phyloP scores from a whole-genome alignment of 2,329 filamentous ascomycete species.

The Microdochium trichocladiopsis region DNA sequence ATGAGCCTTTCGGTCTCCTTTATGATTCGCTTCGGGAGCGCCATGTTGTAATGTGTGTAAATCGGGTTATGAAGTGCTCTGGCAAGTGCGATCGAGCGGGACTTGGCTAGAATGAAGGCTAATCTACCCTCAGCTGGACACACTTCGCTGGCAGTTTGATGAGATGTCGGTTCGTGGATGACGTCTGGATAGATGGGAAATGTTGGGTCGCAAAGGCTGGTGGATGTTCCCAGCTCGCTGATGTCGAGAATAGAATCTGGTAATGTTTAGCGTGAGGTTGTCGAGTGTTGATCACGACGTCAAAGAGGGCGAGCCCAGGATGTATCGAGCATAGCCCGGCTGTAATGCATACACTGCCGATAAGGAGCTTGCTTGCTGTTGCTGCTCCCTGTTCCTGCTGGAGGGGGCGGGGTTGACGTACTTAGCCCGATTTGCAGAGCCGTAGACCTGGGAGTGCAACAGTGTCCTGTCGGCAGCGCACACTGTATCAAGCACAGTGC shows the following conservation, averaged over 20 bases:
- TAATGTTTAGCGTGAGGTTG: too few species aligned
- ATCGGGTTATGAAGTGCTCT: neutral
- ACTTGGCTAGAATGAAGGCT: too few species aligned
- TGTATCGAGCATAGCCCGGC: neutral
- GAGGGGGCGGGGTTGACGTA: neutral
- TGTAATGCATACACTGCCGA: neutral
- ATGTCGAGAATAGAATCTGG: too few species aligned
- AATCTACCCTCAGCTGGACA: too few species aligned
- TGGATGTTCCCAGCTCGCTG: too few species aligned
- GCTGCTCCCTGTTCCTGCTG: neutral
- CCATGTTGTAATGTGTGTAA: slow-evolving; percentile 37
- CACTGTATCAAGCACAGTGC: too few species aligned
- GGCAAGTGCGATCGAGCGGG: neutral
- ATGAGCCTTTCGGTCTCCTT: slow-evolving; percentile 98
- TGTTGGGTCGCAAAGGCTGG: too few species aligned
- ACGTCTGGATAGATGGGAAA: too few species aligned
- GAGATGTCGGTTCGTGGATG: too few species aligned
- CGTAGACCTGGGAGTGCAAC: too few species aligned
- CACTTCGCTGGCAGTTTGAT: slow-evolving; percentile 2
- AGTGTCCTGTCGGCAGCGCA: too few species aligned
- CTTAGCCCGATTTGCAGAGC: too few species aligned
- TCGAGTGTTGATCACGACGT: neutral
- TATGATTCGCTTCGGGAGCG: slow-evolving; percentile 91
- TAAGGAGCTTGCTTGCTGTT: neutral
- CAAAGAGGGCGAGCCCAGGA: neutral